These are phyloP conservation scores for Myochromella boudieri DNA, from an alignment of 768 basidiomycete species.

Conservation along the genomic window DNA sequence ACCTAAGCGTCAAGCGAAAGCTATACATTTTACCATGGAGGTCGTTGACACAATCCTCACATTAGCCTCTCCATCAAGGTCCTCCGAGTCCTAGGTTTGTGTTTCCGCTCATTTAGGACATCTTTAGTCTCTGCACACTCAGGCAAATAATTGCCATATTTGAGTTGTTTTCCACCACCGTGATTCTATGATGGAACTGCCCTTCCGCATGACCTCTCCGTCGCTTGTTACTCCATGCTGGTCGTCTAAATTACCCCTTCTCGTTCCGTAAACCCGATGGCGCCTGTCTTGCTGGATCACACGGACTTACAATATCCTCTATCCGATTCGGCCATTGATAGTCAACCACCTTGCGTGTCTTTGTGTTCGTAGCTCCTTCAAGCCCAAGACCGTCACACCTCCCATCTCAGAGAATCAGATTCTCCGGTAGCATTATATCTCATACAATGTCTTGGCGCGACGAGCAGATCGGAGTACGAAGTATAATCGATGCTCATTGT, in stretches of 20 bases:
- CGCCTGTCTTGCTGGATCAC: no score
- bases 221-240: neutral
- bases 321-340: constrained; percentile 3
- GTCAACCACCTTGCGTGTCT: neutral
- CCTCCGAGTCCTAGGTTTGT: neutral
- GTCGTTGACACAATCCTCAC: neutral
- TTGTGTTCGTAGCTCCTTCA: constrained; percentile 5
- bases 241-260: constrained; percentile 1
- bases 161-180: neutral
- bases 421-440: neutral
- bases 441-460: neutral
- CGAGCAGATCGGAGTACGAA: constrained; percentile 2
- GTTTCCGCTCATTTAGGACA: neutral
- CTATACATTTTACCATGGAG: neutral
- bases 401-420: neutral
- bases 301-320: no score
- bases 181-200: neutral
- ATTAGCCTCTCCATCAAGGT: neutral
- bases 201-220: neutral
- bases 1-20: neutral
- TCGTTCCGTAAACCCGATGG: neutral
- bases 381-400: neutral
- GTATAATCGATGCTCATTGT: no score
- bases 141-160: no score
- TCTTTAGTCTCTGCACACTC: neutral